phyloP scores from a whole-genome alignment of 441 rosid species.

The Adansonia grandidieri region DNA sequence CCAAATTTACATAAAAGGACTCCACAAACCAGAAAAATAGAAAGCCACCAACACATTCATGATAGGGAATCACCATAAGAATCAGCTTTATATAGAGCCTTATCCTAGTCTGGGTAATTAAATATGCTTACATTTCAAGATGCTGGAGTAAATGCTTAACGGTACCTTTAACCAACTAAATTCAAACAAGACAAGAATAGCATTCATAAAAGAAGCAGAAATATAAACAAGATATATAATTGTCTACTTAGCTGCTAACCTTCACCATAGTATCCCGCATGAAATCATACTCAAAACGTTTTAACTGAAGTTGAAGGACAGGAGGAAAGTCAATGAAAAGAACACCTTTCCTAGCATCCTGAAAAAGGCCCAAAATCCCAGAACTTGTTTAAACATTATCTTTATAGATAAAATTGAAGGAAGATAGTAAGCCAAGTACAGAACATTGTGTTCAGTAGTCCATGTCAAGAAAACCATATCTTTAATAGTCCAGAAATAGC shows the following conservation, averaged over 20 bases:
- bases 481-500: constrained; percentile 7
- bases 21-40: background rate
- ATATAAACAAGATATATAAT: constrained; percentile 11
- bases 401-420: constrained; percentile 10
- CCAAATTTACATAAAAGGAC: background rate
- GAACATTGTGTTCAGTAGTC: background rate
- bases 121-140: background rate
- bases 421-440: constrained; percentile 16
- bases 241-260: constrained; percentile 43
- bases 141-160: constrained; percentile 1
- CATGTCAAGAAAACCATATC: constrained; percentile 1
- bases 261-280: constrained; percentile 75
- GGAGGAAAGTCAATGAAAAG: constrained; percentile 78
- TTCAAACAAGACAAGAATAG: constrained; percentile 2
- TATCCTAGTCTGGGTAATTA: background rate
- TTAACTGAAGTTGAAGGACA: constrained; percentile 79
- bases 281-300: constrained; percentile 77
- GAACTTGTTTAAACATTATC: background rate
- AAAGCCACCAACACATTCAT: constrained; percentile 26
- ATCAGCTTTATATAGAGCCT: constrained; percentile 11
- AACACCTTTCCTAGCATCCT: constrained; percentile 84
- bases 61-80: background rate
- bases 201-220: constrained; percentile 7
- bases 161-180: background rate
- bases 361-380: constrained; percentile 32